These are phyloP conservation scores for Pisolithus orientalis DNA, from an alignment of 768 basidiomycete species.

Conservation along the genomic window DNA sequence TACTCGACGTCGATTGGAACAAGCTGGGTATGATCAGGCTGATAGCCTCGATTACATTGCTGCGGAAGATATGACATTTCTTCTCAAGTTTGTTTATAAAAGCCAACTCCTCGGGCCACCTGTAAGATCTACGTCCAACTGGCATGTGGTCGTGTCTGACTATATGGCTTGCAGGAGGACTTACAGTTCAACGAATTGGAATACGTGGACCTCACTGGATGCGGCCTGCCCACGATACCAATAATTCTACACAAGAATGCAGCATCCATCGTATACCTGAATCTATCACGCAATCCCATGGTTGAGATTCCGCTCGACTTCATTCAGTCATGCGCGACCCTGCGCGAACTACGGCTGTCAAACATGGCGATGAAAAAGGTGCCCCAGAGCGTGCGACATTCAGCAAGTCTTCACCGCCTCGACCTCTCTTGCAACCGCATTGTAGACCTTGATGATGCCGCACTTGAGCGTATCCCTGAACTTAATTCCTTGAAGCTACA, in stretches of 20 bases:
- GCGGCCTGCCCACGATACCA: slow-evolving; percentile 82
- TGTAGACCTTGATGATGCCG: slow-evolving; percentile 80
- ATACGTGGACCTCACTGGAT: slow-evolving; percentile 73
- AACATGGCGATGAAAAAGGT: slow-evolving; percentile 95
- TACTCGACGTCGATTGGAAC: slow-evolving; percentile 74
- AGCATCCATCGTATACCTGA: slow-evolving; percentile 75
- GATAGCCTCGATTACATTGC: slow-evolving; percentile 78
- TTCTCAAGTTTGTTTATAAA: slow-evolving; percentile 89
- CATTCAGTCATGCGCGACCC: slow-evolving; percentile 76
- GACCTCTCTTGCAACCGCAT: slow-evolving; percentile 93
- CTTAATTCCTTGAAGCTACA: slow-evolving; percentile 68
- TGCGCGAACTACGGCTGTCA: slow-evolving; percentile 81
- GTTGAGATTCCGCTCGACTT: slow-evolving; percentile 96
- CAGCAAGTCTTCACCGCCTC: slow-evolving; percentile 65
- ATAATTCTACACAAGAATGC: slow-evolving; percentile 81
- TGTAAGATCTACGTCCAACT: slow-evolving; percentile 34
- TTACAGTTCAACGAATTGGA: slow-evolving; percentile 66
- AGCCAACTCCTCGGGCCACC: slow-evolving; percentile 59
- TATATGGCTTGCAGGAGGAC: slow-evolving; percentile 39
- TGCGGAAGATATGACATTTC: slow-evolving; percentile 72
- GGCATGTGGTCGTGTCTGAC: neutral
- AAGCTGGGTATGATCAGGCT: slow-evolving; percentile 80
- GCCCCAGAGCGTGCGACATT: slow-evolving; percentile 76
- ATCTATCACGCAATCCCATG: slow-evolving; percentile 91
- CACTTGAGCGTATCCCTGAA: slow-evolving; percentile 67